phyloP scores from a whole-genome alignment of 495 filamentous ascomycete genomes.

The Aspergillus bertholletiae region DNA sequence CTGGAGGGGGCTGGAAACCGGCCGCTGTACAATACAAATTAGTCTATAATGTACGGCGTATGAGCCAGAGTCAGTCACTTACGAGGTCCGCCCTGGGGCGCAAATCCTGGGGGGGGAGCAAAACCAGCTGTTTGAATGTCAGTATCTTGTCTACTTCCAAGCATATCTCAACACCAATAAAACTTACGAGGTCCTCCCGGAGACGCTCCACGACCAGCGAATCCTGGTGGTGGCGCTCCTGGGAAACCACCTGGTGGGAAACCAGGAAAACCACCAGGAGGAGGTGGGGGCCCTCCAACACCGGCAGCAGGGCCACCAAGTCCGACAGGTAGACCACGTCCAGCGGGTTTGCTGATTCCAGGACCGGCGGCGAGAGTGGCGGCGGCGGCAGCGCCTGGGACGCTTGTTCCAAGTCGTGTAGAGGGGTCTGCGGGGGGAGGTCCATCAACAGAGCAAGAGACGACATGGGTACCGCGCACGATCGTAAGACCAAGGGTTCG shows the following conservation, averaged over 20 bases:
- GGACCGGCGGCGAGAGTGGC: slow-evolving; percentile 76
- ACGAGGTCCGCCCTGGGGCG: slow-evolving; percentile 57
- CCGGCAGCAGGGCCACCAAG: slow-evolving; percentile 88
- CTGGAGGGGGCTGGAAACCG: slow-evolving; percentile 67
- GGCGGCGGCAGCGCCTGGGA: slow-evolving; percentile 60
- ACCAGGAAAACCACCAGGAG: slow-evolving; percentile 50
- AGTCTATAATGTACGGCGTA: slow-evolving; percentile 11
- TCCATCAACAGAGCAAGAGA: slow-evolving; percentile 92
- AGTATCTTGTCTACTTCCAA: neutral
- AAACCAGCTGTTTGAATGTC: slow-evolving; percentile 45
- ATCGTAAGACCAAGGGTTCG: slow-evolving; percentile 93
- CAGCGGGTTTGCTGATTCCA: slow-evolving; percentile 88
- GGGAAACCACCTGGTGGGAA: slow-evolving; percentile 66
- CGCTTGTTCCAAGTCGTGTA: slow-evolving; percentile 77
- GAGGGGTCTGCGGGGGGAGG: slow-evolving; percentile 95
- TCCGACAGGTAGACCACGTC: slow-evolving; percentile 82
- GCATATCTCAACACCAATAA: neutral
- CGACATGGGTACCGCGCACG: slow-evolving; percentile 86
- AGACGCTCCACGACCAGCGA: slow-evolving; percentile 69
- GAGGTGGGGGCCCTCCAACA: slow-evolving; percentile 76
- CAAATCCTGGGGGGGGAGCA: slow-evolving; percentile 64
- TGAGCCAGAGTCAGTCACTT: slow-evolving; percentile 28
- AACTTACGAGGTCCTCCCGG: slow-evolving; percentile 60
- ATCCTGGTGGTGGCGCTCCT: slow-evolving; percentile 67
- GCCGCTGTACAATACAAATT: slow-evolving; percentile 35